Conservation (phyloP, 2,329 filamentous ascomycete species). For the Hypoxylon sp. region DNA sequence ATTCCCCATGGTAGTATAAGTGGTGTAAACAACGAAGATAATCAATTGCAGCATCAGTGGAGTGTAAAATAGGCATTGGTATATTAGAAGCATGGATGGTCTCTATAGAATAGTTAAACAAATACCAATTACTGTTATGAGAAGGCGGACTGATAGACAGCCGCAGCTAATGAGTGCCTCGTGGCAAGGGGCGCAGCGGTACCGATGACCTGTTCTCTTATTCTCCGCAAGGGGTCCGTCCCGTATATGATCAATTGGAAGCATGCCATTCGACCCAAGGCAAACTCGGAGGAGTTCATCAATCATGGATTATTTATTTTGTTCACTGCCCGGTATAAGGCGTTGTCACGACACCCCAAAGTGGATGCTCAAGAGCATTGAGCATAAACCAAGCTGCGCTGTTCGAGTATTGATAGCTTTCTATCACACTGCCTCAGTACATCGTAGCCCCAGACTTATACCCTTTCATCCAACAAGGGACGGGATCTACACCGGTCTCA, state of each 20-base stretch:
- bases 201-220: constrained; percentile 18
- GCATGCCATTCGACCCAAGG: constrained; percentile 20
- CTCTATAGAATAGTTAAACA: constrained; percentile 7
- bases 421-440: constrained; percentile 14
- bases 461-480: background rate
- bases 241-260: constrained; percentile 31
- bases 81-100: background rate
- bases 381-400: constrained; percentile 16
- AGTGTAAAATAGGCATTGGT: background rate
- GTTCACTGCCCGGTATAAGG: constrained; percentile 28
- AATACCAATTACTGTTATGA: constrained; percentile 19
- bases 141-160: constrained; percentile 30
- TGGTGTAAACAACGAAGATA: constrained; percentile 9
- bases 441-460: constrained; percentile 18
- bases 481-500: constrained; percentile 25
- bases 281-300: constrained; percentile 22
- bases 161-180: constrained; percentile 8
- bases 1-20: constrained; percentile 9
- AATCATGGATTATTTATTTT: constrained; percentile 31
- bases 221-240: constrained; percentile 10
- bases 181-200: constrained; percentile 19
- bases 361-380: constrained; percentile 21
- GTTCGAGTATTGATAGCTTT: constrained; percentile 7
- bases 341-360: constrained; percentile 35
- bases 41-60: constrained; percentile 16